These are phyloP conservation scores for Penicillium griseofulvum DNA, from an alignment of 2,329 filamentous ascomycete genomes.

Conservation along the genomic window DNA sequence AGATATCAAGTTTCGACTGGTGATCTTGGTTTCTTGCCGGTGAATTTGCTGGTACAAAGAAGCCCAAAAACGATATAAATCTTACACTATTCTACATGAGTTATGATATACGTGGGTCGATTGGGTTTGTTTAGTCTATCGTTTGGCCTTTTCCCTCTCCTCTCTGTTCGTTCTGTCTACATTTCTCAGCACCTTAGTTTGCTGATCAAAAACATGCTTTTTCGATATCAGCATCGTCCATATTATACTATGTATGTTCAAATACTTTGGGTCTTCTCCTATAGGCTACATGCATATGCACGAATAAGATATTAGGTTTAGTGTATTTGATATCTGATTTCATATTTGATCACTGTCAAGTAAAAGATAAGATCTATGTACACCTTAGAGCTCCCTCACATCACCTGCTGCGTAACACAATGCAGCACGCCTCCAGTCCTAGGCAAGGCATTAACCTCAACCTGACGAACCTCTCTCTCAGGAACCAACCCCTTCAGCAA, in stretches of 20 bases:
- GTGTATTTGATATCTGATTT: background rate
- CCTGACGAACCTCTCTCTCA: slow-evolving; percentile 26
- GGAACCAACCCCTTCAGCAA: slow-evolving; percentile 25
- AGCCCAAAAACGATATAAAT: slow-evolving; percentile 8
- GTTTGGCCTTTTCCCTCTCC: background rate
- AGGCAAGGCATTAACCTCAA: slow-evolving; percentile 28
- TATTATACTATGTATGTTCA: background rate
- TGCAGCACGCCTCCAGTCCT: slow-evolving; percentile 32
- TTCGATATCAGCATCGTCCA: background rate
- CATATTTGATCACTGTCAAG: background rate
- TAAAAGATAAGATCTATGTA: background rate
- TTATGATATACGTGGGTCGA: background rate
- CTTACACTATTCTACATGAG: slow-evolving; percentile 7
- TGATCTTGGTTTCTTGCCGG: background rate
- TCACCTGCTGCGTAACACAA: slow-evolving; percentile 33
- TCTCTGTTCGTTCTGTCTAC: background rate
- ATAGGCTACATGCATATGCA: background rate
- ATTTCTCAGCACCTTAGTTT: background rate
- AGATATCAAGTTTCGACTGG: background rate
- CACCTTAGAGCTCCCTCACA: slow-evolving; percentile 8
- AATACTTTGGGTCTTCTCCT: background rate
- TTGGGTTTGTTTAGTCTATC: background rate
- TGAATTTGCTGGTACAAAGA: slow-evolving; percentile 6
- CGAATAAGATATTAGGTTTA: background rate
- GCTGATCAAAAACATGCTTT: background rate